Base-by-base conservation (phyloP, 495 filamentous ascomycete species). In the Sporormia fimetaria region DNA sequence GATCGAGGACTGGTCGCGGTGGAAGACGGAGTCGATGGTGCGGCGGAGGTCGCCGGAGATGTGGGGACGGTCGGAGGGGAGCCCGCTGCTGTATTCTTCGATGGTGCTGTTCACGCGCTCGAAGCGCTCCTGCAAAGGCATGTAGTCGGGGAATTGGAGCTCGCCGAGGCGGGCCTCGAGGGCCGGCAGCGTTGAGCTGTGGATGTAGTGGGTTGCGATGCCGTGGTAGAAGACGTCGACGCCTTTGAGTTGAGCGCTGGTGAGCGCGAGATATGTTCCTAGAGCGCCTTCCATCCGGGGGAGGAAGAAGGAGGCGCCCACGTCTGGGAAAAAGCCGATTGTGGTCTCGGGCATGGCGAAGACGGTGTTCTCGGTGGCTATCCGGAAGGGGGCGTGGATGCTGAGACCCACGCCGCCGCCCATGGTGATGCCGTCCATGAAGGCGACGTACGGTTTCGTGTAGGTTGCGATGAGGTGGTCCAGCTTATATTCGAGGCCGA, bases 381-480 rank as follows among this genome's bases (percentile, higher is more conserved):
- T 90, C 16, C 90, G 73, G 70, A 98, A 86, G 1, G 90, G 92
- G 4, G 92, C 87, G 62, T 98, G 92, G 29, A 95, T 71, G 61
- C 80, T 86, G 33, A 98, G 73, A 3, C 90, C 90, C 21, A 96
- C 92, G 37, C 90, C 90, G 37, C 90, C 90, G 44, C 90, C 90
- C 90, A 98, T 96, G 17, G 92, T 98, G 56, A 94, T 80, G 40
- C 90, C 90, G 57, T 98, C 92, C 79, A 98, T 87, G 59, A 95
- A 81, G 25, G 92, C 86, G 33, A 98, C 75, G 57, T 87, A 90
- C 2, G 90, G 90, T 66, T 94, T 96, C 18, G 64, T 52, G 67
- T 88, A 94, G 33, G 87, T 94, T n/a, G 92, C 87, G 54, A 98
- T 87, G 36, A 84, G 62, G 64, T 98, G 90, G 63, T 96, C 81